These are phyloP conservation scores for Sordariomycetes sp. DNA, from an alignment of 2,329 filamentous ascomycete genomes.

Conservation along the genomic window DNA sequence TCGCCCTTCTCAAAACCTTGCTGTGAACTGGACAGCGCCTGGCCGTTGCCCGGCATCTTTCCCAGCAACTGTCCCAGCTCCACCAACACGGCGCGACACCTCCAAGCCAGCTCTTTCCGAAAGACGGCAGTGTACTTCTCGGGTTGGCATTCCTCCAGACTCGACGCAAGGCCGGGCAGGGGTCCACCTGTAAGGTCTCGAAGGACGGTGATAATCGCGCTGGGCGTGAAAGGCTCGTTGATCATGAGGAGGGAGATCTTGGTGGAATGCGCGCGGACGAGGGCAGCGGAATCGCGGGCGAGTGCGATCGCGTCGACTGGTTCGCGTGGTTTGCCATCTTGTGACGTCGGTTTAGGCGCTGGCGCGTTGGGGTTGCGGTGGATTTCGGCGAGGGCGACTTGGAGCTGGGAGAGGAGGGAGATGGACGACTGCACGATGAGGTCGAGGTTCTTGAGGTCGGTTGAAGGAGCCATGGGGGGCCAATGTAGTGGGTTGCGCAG, in stretches of 20 bases:
- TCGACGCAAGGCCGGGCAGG: conserved; percentile 66
- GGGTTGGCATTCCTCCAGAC: conserved; percentile 55
- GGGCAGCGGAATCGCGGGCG: conserved; percentile 59
- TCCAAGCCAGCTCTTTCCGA: conserved; percentile 51
- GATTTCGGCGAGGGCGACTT: conserved; percentile 29
- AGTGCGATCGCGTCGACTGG: conserved; percentile 54
- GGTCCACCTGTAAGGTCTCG: conserved; percentile 62
- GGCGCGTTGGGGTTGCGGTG: conserved; percentile 14
- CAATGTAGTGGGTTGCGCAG: not conserved
- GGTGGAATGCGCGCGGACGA: conserved; percentile 75
- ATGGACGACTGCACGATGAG: conserved; percentile 25
- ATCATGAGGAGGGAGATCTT: conserved; percentile 82
- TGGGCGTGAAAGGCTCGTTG: conserved; percentile 77
- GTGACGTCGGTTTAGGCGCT: conserved; percentile 5
- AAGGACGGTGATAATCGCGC: conserved; percentile 62
- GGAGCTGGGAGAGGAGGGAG: conserved; percentile 30
- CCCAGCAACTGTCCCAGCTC: conserved; percentile 54
- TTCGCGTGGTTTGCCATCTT: conserved; percentile 2
- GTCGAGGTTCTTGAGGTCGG: conserved; percentile 21
- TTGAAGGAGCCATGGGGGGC: not conserved
- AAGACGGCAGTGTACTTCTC: conserved; percentile 54
- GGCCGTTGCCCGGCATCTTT: conserved; percentile 51
- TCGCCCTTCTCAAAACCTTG: conserved; percentile 24
- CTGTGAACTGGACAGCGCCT: conserved; percentile 26
- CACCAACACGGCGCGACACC: conserved; percentile 49